Conservation (phyloP, 352 stramenopile genomes). For the Phytophthora tentaculata region DNA sequence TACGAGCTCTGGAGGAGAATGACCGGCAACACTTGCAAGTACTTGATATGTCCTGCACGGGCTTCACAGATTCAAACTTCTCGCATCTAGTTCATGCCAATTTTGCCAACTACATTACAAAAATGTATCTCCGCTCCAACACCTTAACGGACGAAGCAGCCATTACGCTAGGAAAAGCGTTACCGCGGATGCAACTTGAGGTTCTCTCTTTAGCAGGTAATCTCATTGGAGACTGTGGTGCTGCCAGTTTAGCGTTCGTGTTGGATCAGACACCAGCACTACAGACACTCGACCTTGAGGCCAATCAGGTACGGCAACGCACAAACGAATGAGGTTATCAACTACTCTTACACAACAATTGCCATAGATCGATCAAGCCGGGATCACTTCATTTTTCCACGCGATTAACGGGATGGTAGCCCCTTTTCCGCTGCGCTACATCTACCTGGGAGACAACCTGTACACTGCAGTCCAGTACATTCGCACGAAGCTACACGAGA, state of each 20-base stretch:
- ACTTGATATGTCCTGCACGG: conserved; percentile 59
- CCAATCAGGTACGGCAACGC: conserved; percentile 52
- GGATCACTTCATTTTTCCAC: conserved; percentile 45
- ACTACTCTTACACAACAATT: background rate
- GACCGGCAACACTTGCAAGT: conserved; percentile 19
- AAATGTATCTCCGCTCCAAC: conserved; percentile 57
- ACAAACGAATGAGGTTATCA: background rate
- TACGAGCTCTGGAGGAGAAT: conserved; percentile 13
- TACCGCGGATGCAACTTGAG: conserved; percentile 33
- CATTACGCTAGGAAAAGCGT: conserved; percentile 18
- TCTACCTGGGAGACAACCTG: conserved; percentile 45
- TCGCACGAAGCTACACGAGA: conserved; percentile 49
- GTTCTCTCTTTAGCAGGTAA: conserved; percentile 58
- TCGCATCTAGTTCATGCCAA: conserved; percentile 9
- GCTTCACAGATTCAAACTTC: conserved; percentile 21
- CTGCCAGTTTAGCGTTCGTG: conserved; percentile 51
- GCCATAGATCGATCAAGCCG: conserved; percentile 43
- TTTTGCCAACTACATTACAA: conserved; percentile 29
- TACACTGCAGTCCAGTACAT: conserved; percentile 20
- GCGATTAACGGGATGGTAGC: conserved; percentile 35
- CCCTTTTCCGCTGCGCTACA: conserved; percentile 46
- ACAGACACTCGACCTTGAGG: conserved; percentile 53
- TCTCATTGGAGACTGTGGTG: conserved; percentile 41
- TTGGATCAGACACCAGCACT: conserved; percentile 45
- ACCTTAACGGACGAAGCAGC: conserved; percentile 39